Conservation (phyloP, 805 yeast species). For the Yarrowia sp. region DNA sequence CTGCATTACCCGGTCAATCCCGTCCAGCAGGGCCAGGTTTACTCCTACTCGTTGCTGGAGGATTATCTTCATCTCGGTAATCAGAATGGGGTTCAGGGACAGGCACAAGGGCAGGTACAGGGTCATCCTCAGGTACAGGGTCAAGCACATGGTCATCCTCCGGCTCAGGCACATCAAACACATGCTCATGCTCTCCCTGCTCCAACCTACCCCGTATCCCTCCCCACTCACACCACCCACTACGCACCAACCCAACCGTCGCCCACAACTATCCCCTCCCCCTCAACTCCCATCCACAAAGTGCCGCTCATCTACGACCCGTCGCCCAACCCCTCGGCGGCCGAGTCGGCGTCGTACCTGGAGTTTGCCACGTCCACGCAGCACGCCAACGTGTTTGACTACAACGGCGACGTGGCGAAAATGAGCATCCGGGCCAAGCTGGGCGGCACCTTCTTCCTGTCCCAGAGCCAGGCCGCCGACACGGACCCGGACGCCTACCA, state of each 20-base stretch:
- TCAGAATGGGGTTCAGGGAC: not conserved
- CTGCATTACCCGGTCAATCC: constrained; percentile 35
- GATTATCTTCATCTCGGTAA: constrained; percentile 22
- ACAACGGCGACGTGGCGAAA: constrained; percentile 29
- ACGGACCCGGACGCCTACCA: constrained; percentile 41
- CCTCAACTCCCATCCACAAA: constrained; percentile 21
- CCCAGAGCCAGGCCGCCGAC: constrained; percentile 15
- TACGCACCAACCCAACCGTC: not conserved
- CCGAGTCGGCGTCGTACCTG: constrained; percentile 15
- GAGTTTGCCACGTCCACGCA: constrained; percentile 22
- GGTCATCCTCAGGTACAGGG: not conserved
- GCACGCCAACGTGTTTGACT: constrained; percentile 25
- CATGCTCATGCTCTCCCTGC: not conserved
- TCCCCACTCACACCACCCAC: too few relatives aligned
- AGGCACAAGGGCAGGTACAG: not conserved
- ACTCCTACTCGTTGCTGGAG: constrained; percentile 19
- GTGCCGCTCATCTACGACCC: constrained; percentile 33
- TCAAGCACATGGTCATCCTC: not conserved
- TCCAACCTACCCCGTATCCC: not conserved
- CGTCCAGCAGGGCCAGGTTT: constrained; percentile 33
- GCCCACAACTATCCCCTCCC: not conserved
- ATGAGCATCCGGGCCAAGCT: constrained; percentile 28
- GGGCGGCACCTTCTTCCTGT: constrained; percentile 30
- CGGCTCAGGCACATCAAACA: not conserved
- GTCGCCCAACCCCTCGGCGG: constrained; percentile 27